phyloP scores from a whole-genome alignment of 371 early-diverging fungal species.

The Mucor piriformis region DNA sequence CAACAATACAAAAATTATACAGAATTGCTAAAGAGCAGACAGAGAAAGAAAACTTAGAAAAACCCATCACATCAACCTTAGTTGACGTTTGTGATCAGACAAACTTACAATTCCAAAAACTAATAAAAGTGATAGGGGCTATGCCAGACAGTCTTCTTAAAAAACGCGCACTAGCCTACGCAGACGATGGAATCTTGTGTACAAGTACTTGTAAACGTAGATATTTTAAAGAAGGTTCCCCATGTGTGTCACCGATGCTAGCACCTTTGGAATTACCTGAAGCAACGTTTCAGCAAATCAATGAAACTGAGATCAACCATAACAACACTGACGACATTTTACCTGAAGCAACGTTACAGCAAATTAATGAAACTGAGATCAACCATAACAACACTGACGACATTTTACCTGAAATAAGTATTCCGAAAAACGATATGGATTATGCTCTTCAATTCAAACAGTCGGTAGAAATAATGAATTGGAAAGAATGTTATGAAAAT shows the following conservation, averaged over 20 bases:
- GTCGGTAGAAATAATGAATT: constrained; percentile 7
- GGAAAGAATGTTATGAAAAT: constrained; percentile 6
- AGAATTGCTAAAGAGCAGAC: constrained; percentile 19
- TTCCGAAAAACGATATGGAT: constrained; percentile 7
- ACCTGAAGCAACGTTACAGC: constrained; percentile 14
- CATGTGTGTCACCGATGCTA: constrained; percentile 15
- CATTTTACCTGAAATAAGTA: constrained; percentile 4
- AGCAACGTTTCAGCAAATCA: constrained; percentile 8
- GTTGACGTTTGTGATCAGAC: constrained; percentile 5
- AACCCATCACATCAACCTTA: constrained; percentile 1
- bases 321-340: constrained; percentile 14
- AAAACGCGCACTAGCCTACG: constrained; percentile 1
- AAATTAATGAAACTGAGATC: constrained; percentile 1
- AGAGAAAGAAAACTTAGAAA: constrained; percentile 3
- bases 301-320: constrained; percentile 4
- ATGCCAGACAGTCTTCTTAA: constrained; percentile 10
- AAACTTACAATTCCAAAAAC: constrained; percentile 11
- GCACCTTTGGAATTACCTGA: constrained; percentile 13
- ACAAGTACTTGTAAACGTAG: constrained; percentile 7
- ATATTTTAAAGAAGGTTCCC: constrained; percentile 6
- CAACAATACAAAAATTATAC: constrained; percentile 22
- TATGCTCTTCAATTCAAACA: constrained; percentile 11
- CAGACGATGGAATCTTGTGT: constrained; percentile 8
- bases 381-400: constrained; percentile 7
- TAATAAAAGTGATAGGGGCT: constrained; percentile 1